Conservation (phyloP, 2,329 filamentous ascomycete species). For the Ophiosphaerella korrae region DNA sequence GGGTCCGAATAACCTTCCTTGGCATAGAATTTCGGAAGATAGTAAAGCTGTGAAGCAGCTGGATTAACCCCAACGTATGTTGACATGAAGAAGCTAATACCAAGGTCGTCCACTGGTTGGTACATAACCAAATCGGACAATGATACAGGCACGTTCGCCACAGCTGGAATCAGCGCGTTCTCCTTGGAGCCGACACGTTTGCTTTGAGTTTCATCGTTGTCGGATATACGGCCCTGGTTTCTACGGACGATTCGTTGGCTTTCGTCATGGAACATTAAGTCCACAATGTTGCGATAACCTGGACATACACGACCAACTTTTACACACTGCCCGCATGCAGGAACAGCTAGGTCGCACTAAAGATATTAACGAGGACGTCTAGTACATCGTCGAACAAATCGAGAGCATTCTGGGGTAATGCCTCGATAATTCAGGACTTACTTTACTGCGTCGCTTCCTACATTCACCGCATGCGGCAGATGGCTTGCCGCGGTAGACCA, state of each 20-base stretch:
- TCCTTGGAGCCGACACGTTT: background rate
- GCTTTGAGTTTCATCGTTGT: background rate
- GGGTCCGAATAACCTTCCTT: constrained; percentile 16
- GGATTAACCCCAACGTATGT: constrained; percentile 32
- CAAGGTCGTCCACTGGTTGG: constrained; percentile 31
- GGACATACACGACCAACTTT: constrained; percentile 31
- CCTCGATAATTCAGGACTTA: constrained; percentile 10
- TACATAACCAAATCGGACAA: constrained; percentile 26
- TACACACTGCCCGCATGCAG: constrained; percentile 33
- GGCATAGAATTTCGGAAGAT: constrained; percentile 28
- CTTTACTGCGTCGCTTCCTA: constrained; percentile 35
- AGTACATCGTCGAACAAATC: background rate
- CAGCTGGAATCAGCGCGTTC: background rate
- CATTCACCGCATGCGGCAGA: constrained; percentile 35
- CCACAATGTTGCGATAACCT: constrained; percentile 33
- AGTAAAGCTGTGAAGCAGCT: constrained; percentile 27
- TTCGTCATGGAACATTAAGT: constrained; percentile 39
- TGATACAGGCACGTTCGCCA: constrained; percentile 7
- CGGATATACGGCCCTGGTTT: constrained; percentile 4
- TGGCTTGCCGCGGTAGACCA: constrained; percentile 34
- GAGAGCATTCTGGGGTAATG: background rate
- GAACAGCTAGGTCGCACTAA: constrained; percentile 34
- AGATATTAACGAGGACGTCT: background rate
- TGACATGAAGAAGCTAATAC: constrained; percentile 36
- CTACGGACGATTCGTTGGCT: constrained; percentile 27